Evolutionary conservation across 306 rosid genomes (phyloP).

Genomic region (Fragaria nilgerrensis): DNA sequence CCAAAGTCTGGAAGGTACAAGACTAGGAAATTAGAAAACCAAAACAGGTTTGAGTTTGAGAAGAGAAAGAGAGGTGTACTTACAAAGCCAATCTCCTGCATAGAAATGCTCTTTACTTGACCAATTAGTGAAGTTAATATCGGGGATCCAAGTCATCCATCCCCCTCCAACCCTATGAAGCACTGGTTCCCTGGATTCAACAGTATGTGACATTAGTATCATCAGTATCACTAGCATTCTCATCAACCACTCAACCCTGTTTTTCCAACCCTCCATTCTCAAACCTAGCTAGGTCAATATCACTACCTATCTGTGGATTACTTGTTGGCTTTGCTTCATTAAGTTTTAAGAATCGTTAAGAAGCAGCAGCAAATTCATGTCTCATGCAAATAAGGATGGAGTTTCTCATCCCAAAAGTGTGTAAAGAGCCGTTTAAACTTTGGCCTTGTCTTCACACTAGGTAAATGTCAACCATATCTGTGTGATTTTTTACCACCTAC

Average conservation of each 20-base stretch:
- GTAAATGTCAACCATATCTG: background rate
- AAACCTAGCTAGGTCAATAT: background rate
- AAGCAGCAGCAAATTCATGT: background rate
- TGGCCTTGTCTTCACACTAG: background rate
- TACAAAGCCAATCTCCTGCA: conserved; percentile 66
- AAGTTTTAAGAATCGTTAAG: background rate
- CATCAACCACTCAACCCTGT: background rate
- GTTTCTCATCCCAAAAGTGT: background rate
- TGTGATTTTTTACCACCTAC: background rate
- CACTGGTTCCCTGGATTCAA: conserved; percentile 33
- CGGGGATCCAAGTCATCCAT: conserved; percentile 41
- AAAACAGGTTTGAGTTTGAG: background rate
- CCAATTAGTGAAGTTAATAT: conserved; percentile 51
- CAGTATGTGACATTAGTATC: background rate
- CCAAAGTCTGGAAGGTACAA: conserved; percentile 27
- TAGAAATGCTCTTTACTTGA: conserved; percentile 43
- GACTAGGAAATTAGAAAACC: background rate
- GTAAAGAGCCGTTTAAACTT: background rate
- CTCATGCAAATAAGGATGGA: background rate
- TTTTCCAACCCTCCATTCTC: conserved; percentile 17
- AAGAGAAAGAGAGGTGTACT: background rate
- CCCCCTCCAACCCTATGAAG: conserved; percentile 74
- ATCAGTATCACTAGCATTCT: background rate
- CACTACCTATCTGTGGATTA: background rate
- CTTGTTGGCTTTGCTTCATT: background rate